Evolutionary conservation across 148 eudicot genomes (phyloP), one percentile per base, ranked within the genome.

Genomic region (Camellia lanceoleosa): DNA sequence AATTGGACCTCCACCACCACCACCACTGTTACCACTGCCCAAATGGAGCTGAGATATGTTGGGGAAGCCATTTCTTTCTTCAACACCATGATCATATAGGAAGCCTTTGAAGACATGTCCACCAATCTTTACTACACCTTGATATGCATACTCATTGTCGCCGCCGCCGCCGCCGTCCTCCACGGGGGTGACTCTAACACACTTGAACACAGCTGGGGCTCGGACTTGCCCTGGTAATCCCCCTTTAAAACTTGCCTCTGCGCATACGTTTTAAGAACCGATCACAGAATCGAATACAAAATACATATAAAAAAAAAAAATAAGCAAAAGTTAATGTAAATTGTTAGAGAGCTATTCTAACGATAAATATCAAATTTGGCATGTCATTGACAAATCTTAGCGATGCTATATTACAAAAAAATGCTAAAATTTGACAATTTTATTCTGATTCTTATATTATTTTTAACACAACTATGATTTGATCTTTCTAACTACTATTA

Each of bases 21-120:
- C 38, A 30, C 81, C 65, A 14, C 80, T 44, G 2, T 65, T 67
- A 5, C 82, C 82, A 1, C 89, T 92, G 11, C 94, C 97, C 81
- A 95, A 87, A 88, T 95, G 92, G 47, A 95, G 86, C 72, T 90
- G 97, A 0, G 98, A 93, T 5, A 93, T 52, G 74, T 93, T 93
- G 12, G 96, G 94, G 72, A 93, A 87, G 5, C 83, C 88, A 12
- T 91, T 97, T 74, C 87, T 87, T 16, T 86, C 68, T 43, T 95
- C 97, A 64, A 83, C 30, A 2, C 98, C 98, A 85, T 90, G 94
- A 87, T 95, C 97, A 80, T 95, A 93, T 13, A 95, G 77, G 55
- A 95, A 89, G 5, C 98, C 98, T 80, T 95, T 95, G 85, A 95
- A 95, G 15, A 95, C 87, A 84, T 93, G 98, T 0, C 98, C 98